phyloP scores from a whole-genome alignment of 2,329 filamentous ascomycete species.

The Aureobasidium sp. region DNA sequence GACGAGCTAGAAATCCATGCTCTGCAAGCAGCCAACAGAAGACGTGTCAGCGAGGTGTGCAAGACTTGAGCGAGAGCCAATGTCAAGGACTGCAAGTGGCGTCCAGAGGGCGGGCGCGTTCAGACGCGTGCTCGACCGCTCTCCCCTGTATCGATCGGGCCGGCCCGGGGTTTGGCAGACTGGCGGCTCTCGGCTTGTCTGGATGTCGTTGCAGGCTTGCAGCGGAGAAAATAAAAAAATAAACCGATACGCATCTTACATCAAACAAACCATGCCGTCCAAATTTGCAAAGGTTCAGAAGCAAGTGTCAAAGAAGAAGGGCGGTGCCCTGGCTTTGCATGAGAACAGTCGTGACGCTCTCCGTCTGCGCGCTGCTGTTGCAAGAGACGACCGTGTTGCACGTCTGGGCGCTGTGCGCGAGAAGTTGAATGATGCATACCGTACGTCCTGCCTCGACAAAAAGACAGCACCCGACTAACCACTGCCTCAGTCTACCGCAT shows the following conservation, averaged over 20 bases:
- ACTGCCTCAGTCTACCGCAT: constrained; percentile 53
- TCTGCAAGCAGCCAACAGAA: not conserved
- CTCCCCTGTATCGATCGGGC: not conserved
- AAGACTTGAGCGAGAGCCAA: not conserved
- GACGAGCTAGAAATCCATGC: not conserved
- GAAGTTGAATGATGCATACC: constrained; percentile 65
- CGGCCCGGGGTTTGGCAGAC: not conserved
- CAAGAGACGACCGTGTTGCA: constrained; percentile 74
- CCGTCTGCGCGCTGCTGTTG: constrained; percentile 67
- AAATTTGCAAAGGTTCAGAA: constrained; percentile 79
- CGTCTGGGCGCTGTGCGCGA: constrained; percentile 60
- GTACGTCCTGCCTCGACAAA: constrained; percentile 36
- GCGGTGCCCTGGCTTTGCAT: constrained; percentile 66
- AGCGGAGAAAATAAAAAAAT: not conserved
- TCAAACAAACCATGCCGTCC: constrained; percentile 51
- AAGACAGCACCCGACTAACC: not conserved
- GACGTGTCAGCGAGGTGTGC: not conserved
- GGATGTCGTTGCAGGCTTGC: not conserved
- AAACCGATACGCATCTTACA: not conserved
- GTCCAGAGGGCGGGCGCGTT: not conserved
- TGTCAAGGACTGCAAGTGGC: not conserved
- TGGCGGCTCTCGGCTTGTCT: not conserved
- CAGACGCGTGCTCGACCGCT: not conserved
- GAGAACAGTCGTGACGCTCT: constrained; percentile 82
- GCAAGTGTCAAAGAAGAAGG: constrained; percentile 80